phyloP scores from a whole-genome alignment of 345 rosid species.

The Murraya koenigii region DNA sequence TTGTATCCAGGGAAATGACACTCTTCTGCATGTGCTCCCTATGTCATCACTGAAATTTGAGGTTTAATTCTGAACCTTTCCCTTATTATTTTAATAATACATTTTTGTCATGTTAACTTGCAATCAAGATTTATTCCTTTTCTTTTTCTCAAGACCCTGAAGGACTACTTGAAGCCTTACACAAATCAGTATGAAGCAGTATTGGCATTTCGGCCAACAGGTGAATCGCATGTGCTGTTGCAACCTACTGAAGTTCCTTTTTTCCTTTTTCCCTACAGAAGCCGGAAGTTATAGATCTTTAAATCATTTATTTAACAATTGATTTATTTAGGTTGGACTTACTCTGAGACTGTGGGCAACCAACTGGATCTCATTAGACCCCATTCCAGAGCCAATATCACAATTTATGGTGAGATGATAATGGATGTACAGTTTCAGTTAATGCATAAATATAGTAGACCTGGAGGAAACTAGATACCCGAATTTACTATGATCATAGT shows the following conservation, averaged over 20 bases:
- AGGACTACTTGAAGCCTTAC: slow-evolving; percentile 49
- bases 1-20: slow-evolving; percentile 54
- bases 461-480: too few species aligned
- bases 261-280: neutral
- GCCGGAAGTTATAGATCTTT: neutral
- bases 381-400: slow-evolving; percentile 50
- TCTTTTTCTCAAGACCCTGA: slow-evolving; percentile 37
- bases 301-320: neutral
- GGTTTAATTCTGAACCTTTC: slow-evolving; percentile 31
- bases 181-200: slow-evolving; percentile 45
- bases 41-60: slow-evolving; percentile 61
- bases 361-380: slow-evolving; percentile 67
- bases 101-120: neutral
- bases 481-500: too few species aligned
- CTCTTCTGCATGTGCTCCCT: slow-evolving; percentile 72
- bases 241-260: neutral
- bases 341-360: slow-evolving; percentile 55
- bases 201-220: slow-evolving; percentile 81
- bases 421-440: neutral
- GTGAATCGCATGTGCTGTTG: slow-evolving; percentile 20
- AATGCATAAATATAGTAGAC: neutral
- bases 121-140: neutral
- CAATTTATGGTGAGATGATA: slow-evolving; percentile 60
- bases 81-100: neutral
- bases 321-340: slow-evolving; percentile 63